Conservation (phyloP, 2,329 filamentous ascomycete species). For the Apiospora malaysiana region DNA sequence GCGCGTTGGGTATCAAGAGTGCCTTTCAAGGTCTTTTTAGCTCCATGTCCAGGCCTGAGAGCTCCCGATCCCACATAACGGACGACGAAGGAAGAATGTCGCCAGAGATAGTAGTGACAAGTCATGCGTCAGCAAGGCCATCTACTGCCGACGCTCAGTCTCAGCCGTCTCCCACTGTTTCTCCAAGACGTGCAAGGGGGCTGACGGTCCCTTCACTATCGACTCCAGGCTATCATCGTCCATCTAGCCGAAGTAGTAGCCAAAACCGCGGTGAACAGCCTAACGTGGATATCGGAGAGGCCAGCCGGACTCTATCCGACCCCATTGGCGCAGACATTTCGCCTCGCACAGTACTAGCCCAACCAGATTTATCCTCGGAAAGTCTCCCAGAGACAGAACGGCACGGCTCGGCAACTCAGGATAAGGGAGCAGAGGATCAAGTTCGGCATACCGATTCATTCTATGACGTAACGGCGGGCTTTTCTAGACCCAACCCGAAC, state of each 20-base stretch:
- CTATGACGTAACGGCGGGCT: conserved; percentile 44
- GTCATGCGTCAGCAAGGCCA: conserved; percentile 36
- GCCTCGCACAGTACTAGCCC: conserved; percentile 26
- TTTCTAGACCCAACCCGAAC: conserved; percentile 45
- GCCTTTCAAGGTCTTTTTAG: conserved; percentile 37
- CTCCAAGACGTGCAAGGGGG: conserved; percentile 35
- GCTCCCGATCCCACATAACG: background rate
- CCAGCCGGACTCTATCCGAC: conserved; percentile 39
- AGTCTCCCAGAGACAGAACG: background rate
- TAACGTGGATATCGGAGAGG: conserved; percentile 19
- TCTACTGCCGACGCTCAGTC: conserved; percentile 31
- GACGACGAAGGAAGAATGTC: conserved; percentile 26
- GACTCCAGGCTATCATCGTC: conserved; percentile 36
- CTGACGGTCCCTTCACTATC: conserved; percentile 41
- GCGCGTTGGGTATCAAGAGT: conserved; percentile 34
- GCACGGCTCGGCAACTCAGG: background rate
- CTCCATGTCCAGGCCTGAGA: conserved; percentile 28
- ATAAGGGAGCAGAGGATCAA: conserved; percentile 12
- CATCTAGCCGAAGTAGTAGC: conserved; percentile 38
- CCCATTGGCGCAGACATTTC: conserved; percentile 35
- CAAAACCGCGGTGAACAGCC: conserved; percentile 25
- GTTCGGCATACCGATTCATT: conserved; percentile 30
- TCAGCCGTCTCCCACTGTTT: conserved; percentile 29
- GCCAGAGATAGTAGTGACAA: conserved; percentile 47
- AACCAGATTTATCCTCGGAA: background rate